These are phyloP conservation scores for Phytophthora uliginosa DNA, from an alignment of 352 stramenopile genomes.

Conservation along the genomic window DNA sequence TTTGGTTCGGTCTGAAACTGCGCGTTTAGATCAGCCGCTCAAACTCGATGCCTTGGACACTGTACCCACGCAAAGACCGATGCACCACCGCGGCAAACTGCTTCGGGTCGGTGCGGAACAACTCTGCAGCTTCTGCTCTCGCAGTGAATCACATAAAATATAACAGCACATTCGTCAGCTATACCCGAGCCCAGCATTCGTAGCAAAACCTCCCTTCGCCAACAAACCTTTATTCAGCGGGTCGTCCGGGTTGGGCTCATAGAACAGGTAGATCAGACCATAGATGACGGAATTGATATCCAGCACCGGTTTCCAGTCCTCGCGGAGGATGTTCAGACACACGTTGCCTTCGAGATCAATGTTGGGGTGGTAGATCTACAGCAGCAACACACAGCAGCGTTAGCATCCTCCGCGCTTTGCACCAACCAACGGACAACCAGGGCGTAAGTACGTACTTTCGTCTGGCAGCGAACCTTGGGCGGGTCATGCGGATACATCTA, in stretches of 20 bases:
- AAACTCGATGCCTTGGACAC: slow-evolving; percentile 86
- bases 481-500: slow-evolving; percentile 97
- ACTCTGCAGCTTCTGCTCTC: slow-evolving; percentile 94
- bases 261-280: slow-evolving; percentile 99
- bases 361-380: slow-evolving; percentile 98
- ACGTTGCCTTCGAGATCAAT: slow-evolving; percentile 99
- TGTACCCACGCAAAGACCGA: slow-evolving; percentile 86
- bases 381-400: slow-evolving; percentile 5
- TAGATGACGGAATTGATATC: slow-evolving; percentile 99
- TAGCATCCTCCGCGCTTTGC: slow-evolving; percentile 6
- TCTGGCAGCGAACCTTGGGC: slow-evolving; percentile 98
- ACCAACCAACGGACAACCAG: not conserved
- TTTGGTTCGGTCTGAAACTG: slow-evolving; percentile 4
- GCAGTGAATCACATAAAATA: not conserved
- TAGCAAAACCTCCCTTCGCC: not conserved
- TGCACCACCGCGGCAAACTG: slow-evolving; percentile 95
- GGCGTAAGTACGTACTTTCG: slow-evolving; percentile 77
- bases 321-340: slow-evolving; percentile 97
- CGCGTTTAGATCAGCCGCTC: slow-evolving; percentile 76
- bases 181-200: not conserved
- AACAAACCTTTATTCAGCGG: slow-evolving; percentile 95
- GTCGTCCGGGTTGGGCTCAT: slow-evolving; percentile 99
- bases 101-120: slow-evolving; percentile 95
- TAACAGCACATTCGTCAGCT: slow-evolving; percentile 7
- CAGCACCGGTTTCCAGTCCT: slow-evolving; percentile 99